Base-by-base conservation (phyloP, 164 flowering plant genomes). In the Brasenia schreberi region DNA sequence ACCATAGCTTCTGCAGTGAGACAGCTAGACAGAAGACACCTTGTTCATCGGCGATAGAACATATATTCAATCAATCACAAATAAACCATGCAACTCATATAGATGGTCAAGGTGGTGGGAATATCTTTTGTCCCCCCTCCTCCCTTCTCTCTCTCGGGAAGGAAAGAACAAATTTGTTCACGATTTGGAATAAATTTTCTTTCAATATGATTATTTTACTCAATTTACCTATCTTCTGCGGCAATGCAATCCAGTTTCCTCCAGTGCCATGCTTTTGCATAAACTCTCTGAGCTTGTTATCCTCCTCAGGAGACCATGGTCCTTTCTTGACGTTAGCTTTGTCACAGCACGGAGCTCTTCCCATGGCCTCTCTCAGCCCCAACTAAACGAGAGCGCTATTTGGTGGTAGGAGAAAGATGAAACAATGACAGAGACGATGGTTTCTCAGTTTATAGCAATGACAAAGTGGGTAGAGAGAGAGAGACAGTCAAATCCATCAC, bases 321-420 rank as follows among this genome's bases (percentile, higher is more conserved):
- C 96, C 96, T 82, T 75, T 90, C 92, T 87, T 90, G 27, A 90
- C 96, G 65, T 76, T 90, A 63, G 84, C 84, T 77, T 90, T 90
- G 80, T 90, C 96, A 75, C 96, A 90, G 75, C 96, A 90, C 67
- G 96, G 96, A 72, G 96, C 96, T 78, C 96, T 87, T 18, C 96
- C 96, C 96, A 90, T 90, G 67, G 39, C 63, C 67, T 27, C 58
- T 23, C 42, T 53, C 59, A 5, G 3, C 16, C 6, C 19, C 23
- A 12, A 16, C 64, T 43, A 63, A 44, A 56, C 58, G 52, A 52
- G 33, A 33, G 67, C 42, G 66, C 9, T 52, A 33, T 27, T 65
- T n/a, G 12, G 62, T 14, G 27, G 52, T 7, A 42, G 64, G 49
- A 62, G 59, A 33, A 59, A 67, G 63, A 70, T 59, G 67, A 66